These are phyloP conservation scores for Rosa hybrid DNA, from an alignment of 331 rosid species.

Conservation along the genomic window DNA sequence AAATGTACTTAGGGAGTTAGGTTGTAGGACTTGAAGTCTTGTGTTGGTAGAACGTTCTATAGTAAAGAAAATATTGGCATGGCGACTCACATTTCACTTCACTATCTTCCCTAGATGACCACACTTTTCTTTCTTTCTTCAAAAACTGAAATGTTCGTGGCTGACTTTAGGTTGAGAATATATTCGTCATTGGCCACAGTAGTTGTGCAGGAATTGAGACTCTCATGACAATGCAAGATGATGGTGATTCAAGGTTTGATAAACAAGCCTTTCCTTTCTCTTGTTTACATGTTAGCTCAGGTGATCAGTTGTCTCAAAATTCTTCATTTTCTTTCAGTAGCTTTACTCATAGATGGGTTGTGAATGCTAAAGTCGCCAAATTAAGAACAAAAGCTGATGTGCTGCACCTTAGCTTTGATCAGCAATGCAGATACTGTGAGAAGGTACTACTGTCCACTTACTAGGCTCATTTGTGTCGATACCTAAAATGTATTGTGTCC, in stretches of 20 bases:
- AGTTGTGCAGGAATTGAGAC: slow-evolving; percentile 90
- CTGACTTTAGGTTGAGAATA: slow-evolving; percentile 69
- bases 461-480: background rate
- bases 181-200: slow-evolving; percentile 86
- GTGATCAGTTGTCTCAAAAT: background rate
- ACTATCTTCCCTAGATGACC: background rate
- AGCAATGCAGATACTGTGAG: slow-evolving; percentile 84
- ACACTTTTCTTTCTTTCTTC: background rate
- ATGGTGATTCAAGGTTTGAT: slow-evolving; percentile 55
- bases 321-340: slow-evolving; percentile 35
- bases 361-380: slow-evolving; percentile 68
- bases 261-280: background rate
- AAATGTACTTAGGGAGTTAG: background rate
- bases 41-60: background rate
- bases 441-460: slow-evolving; percentile 46
- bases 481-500: too few species aligned
- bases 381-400: slow-evolving; percentile 58
- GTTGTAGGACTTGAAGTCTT: background rate
- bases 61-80: background rate
- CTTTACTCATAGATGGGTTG: slow-evolving; percentile 69
- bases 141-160: slow-evolving; percentile 13
- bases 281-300: background rate
- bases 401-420: slow-evolving; percentile 63
- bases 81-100: background rate
- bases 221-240: slow-evolving; percentile 70